phyloP scores from a whole-genome alignment of 2,329 filamentous ascomycete species.

The Fusarium avenaceum region DNA sequence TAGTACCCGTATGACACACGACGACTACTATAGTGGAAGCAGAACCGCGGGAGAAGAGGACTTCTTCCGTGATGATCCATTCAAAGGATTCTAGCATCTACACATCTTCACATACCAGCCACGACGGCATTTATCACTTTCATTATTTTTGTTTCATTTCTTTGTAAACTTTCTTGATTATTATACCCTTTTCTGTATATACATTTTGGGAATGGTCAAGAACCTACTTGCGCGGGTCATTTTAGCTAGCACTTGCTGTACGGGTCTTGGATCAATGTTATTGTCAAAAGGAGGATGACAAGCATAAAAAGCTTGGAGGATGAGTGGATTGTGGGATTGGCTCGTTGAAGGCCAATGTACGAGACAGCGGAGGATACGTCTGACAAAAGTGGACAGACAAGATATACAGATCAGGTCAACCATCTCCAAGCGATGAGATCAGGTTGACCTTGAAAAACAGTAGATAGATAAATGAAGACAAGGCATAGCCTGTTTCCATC shows the following conservation, averaged over 20 bases:
- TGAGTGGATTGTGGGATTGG: background rate
- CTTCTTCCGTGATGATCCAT: slow-evolving; percentile 71
- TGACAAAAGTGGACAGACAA: background rate
- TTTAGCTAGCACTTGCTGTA: slow-evolving; percentile 27
- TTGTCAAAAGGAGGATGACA: slow-evolving; percentile 2
- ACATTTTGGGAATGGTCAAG: slow-evolving; percentile 30
- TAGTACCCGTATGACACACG: slow-evolving; percentile 58
- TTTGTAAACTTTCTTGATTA: slow-evolving; percentile 23
- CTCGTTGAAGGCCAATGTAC: slow-evolving; percentile 1
- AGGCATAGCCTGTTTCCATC: slow-evolving; percentile 20
- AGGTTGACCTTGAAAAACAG: slow-evolving; percentile 1
- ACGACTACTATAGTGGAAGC: slow-evolving; percentile 64
- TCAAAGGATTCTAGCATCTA: slow-evolving; percentile 68
- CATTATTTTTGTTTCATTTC: slow-evolving; percentile 38
- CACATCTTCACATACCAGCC: slow-evolving; percentile 10
- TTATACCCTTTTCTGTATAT: slow-evolving; percentile 48
- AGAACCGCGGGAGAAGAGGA: slow-evolving; percentile 67
- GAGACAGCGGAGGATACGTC: background rate
- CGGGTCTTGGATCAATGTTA: slow-evolving; percentile 31
- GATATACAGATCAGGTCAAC: slow-evolving; percentile 6
- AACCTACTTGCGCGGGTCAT: slow-evolving; percentile 8
- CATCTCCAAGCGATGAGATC: background rate
- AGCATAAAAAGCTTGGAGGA: slow-evolving; percentile 20
- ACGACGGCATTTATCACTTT: slow-evolving; percentile 19
- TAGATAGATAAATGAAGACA: slow-evolving; percentile 20